Evolutionary conservation across 306 rosid genomes (phyloP), one percentile per base, ranked within the genome.

Genomic region (Mimosa pudica): DNA sequence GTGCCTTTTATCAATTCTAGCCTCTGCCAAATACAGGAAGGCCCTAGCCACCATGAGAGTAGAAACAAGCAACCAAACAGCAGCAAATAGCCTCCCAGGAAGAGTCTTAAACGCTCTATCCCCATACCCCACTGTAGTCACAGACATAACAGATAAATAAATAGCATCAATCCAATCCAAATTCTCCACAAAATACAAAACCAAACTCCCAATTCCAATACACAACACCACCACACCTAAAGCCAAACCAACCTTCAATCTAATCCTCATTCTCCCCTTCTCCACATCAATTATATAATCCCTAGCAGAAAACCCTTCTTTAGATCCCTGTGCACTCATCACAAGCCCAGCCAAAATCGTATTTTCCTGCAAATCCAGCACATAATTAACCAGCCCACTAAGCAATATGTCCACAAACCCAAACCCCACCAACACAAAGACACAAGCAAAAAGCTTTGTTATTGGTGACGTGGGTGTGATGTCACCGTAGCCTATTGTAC

Each of bases 401-500:
- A 93, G 91, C 71, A 91, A 81, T 38, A 90, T 87, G 55, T 90
- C 95, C 1, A 93, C 84, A 46, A 93, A 93, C 8, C 97, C 98
- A 76, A 93, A 91, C 14, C 97, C 98, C 20, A 93, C 89, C 73
- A 93, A 78, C 2, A 93, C 94, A n/a, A 91, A 93, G 8, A 81
- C 62, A 42, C 98, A 91, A 3, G 98, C 91, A 3, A 93, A 91
- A 33, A 90, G 18, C 64, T 93, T 93, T 0, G 97, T 82, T 0
- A 82, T 2, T 0, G 93, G 87, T 1, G 95, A 87, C 7, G 79
- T 7, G 5, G 98, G 98, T 3, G 92, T 89, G 48, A 93, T 90
- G 82, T 93, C 98, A 0, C 98, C 97, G 57, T 88, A 91, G 38
- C 97, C 98, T 17, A 93, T 93, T 3, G 98, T 93, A 48, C 98